Conservation (phyloP, 371 early-diverging fungal species). For the Mucor irregularis region DNA sequence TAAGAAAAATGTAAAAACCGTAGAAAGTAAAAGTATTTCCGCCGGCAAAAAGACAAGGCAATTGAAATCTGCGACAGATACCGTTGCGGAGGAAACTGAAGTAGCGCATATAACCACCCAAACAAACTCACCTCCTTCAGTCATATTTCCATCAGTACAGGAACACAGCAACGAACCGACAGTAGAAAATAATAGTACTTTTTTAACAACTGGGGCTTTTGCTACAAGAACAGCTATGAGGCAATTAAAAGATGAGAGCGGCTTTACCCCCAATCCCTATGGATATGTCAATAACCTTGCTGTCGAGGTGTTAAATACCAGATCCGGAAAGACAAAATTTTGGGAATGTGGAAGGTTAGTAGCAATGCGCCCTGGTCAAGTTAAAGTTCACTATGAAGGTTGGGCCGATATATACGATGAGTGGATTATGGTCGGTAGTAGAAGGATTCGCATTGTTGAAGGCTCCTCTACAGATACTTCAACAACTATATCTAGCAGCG, state of each 20-base stretch:
- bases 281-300: slow-evolving; percentile 34
- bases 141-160: too few relatives aligned
- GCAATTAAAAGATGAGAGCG: slow-evolving; percentile 42
- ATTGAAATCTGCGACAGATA: not conserved
- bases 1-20: too few relatives aligned
- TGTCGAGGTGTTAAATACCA: slow-evolving; percentile 40
- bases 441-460: slow-evolving; percentile 42
- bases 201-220: slow-evolving; percentile 49
- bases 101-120: too few relatives aligned
- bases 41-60: not conserved
- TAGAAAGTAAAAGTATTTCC: too few relatives aligned
- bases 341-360: slow-evolving; percentile 54
- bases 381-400: slow-evolving; percentile 59
- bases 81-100: not conserved
- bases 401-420: slow-evolving; percentile 63
- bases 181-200: slow-evolving; percentile 2
- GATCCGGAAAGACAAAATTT: slow-evolving; percentile 36
- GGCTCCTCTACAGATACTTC: too few relatives aligned
- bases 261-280: slow-evolving; percentile 49
- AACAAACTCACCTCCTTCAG: too few relatives aligned
- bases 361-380: slow-evolving; percentile 47
- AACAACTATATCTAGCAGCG: too few relatives aligned
- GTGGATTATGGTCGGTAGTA: slow-evolving; percentile 63
- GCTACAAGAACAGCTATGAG: slow-evolving; percentile 47
- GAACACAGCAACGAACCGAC: not conserved